Evolutionary conservation across 805 yeast species (phyloP).

Genomic region (Ascoidea asiatica): DNA sequence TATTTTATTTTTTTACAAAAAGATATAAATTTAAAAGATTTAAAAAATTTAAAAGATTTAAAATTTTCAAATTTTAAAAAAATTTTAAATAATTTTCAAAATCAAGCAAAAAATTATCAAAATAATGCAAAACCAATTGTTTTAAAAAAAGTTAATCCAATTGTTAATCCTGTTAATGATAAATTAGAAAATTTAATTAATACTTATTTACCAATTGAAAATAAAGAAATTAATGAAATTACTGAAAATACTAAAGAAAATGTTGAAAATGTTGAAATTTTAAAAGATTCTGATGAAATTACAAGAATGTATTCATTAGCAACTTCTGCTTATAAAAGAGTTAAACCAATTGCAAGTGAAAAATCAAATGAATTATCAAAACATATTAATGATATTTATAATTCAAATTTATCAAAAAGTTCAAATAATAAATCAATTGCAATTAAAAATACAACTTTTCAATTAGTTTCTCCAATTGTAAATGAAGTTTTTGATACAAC

Average conservation of each 20-base stretch:
- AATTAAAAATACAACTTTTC: background rate
- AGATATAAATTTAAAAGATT: background rate
- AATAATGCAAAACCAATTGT: conserved; percentile 9
- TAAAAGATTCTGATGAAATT: conserved; percentile 13
- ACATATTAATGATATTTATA: background rate
- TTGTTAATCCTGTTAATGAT: conserved; percentile 18
- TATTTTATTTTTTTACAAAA: no score
- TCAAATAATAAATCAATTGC: background rate
- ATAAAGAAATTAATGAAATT: background rate
- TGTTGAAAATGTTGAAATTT: conserved; percentile 5
- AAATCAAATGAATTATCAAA: conserved; percentile 6
- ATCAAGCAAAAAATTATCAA: background rate
- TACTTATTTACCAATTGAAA: conserved; percentile 15
- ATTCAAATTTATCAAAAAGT: no score
- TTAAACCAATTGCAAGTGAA: conserved; percentile 14
- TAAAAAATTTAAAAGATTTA: background rate
- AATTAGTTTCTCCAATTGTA: background rate
- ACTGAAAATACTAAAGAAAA: conserved; percentile 5
- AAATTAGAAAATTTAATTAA: conserved; percentile 16
- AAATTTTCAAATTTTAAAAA: background rate
- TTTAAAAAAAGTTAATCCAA: conserved; percentile 14
- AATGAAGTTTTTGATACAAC: background rate
- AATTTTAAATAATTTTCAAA: background rate
- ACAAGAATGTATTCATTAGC: conserved; percentile 15
- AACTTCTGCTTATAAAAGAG: conserved; percentile 16